These are phyloP conservation scores for Hyaloraphidium curvatum DNA, from an alignment of 192 early-diverging fungal genomes.

Conservation along the genomic window DNA sequence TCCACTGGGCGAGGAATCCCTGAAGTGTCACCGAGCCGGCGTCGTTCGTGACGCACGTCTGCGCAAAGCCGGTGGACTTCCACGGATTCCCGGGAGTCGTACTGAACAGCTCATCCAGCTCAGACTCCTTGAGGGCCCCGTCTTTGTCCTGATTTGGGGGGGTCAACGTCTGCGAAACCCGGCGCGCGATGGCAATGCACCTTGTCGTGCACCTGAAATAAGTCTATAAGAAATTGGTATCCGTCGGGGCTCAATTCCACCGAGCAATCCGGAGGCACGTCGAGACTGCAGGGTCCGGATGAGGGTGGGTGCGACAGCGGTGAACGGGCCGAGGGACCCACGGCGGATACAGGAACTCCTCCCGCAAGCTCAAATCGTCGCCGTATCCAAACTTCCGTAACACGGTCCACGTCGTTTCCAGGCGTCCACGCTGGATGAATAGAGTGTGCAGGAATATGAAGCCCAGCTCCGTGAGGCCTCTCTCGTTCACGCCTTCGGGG, in stretches of 20 bases:
- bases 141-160: conserved; percentile 65
- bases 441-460: conserved; percentile 88
- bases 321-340: conserved; percentile 15
- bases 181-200: conserved; percentile 15
- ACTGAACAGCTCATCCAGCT: conserved; percentile 71
- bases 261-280: conserved; percentile 73
- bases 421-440: conserved; percentile 88
- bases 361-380: conserved; percentile 75
- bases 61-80: conserved; percentile 64
- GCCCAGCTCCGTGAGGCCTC: conserved; percentile 75
- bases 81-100: conserved; percentile 90
- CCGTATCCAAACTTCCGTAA: conserved; percentile 91
- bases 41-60: conserved; percentile 78
- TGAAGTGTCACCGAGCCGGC: conserved; percentile 80
- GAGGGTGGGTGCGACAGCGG: background rate
- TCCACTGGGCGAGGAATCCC: conserved; percentile 98
- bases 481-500: conserved; percentile 62
- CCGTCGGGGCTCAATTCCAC: conserved; percentile 86
- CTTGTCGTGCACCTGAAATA: conserved; percentile 85
- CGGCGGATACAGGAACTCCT: conserved; percentile 75
- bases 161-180: background rate
- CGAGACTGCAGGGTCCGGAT: conserved; percentile 28
- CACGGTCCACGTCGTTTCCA: conserved; percentile 98
- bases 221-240: conserved; percentile 85
- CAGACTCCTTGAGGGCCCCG: conserved; percentile 68